Conservation (phyloP, 495 filamentous ascomycete genomes). For the Penicillium manginii region DNA sequence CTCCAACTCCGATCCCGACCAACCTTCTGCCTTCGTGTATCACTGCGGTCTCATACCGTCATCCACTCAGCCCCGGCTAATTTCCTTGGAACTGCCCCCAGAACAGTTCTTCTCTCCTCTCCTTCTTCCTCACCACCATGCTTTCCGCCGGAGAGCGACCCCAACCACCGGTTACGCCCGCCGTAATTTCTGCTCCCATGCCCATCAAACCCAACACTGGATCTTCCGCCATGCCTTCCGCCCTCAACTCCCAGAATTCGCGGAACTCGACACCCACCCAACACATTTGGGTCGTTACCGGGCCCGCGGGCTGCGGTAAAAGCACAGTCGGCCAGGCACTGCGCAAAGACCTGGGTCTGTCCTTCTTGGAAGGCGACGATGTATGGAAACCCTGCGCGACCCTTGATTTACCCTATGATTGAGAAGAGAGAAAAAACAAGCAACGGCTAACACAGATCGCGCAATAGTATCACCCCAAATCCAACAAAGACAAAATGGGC, state of each 20-base stretch:
- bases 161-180: constrained; percentile 32
- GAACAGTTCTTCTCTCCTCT: background rate
- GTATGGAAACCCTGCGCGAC: constrained; percentile 57
- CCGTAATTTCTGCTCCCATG: constrained; percentile 29
- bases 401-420: background rate
- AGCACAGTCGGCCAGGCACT: constrained; percentile 86
- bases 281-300: constrained; percentile 98
- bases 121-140: constrained; percentile 39
- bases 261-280: constrained; percentile 47
- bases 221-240: constrained; percentile 26
- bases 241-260: constrained; percentile 23
- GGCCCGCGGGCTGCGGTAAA: constrained; percentile 95
- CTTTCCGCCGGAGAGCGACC: constrained; percentile 47
- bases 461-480: constrained; percentile 75
- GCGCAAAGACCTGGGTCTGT: constrained; percentile 68
- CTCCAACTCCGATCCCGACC: too few species aligned
- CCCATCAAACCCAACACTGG: constrained; percentile 23
- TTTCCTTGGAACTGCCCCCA: constrained; percentile 9
- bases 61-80: constrained; percentile 21
- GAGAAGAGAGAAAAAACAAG: constrained; percentile 14
- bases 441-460: constrained; percentile 17
- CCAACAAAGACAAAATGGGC: constrained; percentile 95
- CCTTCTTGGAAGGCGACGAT: constrained; percentile 95
- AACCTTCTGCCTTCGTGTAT: constrained; percentile 14
- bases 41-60: constrained; percentile 22